A percentile compares a stretch with the other conserved stretches of the same genome.
Evolutionary conservation across 2,329 filamentous ascomycete genomes (phyloP).

Genomic region (Teratosphaeria pseudoeucalypti): DNA sequence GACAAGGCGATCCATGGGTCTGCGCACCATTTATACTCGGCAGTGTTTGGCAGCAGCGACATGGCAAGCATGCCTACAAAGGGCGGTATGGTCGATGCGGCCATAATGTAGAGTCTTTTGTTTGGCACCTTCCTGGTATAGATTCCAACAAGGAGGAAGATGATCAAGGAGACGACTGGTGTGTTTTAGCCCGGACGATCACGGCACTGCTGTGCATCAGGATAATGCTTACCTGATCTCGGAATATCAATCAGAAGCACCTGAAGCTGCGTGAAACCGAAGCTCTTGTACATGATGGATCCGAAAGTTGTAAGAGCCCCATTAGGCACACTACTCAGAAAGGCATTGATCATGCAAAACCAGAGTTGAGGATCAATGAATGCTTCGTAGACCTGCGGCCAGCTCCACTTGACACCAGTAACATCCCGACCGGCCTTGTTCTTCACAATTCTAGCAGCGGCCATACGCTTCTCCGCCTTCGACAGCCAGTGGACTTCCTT

Average conservation of each 20-base stretch:
- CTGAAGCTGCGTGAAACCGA: constrained; percentile 22
- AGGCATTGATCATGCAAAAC: constrained; percentile 21
- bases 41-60: constrained; percentile 25
- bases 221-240: constrained; percentile 11
- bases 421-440: constrained; percentile 23
- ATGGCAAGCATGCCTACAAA: constrained; percentile 27
- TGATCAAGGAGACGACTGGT: constrained; percentile 19
- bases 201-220: neutral
- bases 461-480: constrained; percentile 18
- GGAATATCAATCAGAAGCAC: constrained; percentile 27
- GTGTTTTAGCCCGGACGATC: neutral
- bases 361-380: constrained; percentile 20
- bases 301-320: constrained; percentile 19
- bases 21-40: constrained; percentile 21
- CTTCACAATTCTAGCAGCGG: constrained; percentile 19
- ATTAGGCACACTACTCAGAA: constrained; percentile 18
- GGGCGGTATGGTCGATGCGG: constrained; percentile 19
- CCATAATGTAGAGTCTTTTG: constrained; percentile 27
- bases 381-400: constrained; percentile 19
- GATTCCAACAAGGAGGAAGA: constrained; percentile 24
- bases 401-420: constrained; percentile 20
- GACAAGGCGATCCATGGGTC: neutral
- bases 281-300: constrained; percentile 16
- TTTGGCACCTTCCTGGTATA: constrained; percentile 23
- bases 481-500: constrained; percentile 21